Conservation (phyloP, 345 rosid genomes). For the Garcia nutans region DNA sequence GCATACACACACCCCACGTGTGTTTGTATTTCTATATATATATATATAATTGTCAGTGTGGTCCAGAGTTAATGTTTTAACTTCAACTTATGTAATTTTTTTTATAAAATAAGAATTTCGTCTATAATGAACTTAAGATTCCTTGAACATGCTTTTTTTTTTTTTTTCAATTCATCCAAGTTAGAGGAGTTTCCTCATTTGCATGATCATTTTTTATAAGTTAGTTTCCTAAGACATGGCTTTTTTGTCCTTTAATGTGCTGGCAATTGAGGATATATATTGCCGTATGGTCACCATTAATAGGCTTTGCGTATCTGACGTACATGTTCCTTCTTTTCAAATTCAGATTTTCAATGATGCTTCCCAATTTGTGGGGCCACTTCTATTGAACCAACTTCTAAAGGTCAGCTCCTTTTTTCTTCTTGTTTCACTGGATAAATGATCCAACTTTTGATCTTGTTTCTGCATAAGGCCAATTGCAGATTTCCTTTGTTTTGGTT, state of each 20-base stretch:
- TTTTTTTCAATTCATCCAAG: not conserved
- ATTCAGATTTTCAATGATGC: constrained; percentile 83
- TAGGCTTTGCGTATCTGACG: constrained; percentile 1
- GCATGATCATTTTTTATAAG: not conserved
- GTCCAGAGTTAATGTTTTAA: too few species aligned
- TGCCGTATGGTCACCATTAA: too few species aligned
- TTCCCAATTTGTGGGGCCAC: constrained; percentile 97
- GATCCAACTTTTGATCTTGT: constrained; percentile 4
- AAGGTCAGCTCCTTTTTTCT: constrained; percentile 51
- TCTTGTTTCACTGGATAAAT: constrained; percentile 12
- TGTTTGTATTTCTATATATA: too few species aligned
- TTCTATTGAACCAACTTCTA: constrained; percentile 72
- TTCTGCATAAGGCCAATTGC: not conserved
- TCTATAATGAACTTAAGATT: not conserved
- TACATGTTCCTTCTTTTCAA: constrained; percentile 15
- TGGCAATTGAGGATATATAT: not conserved
- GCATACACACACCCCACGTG: too few species aligned
- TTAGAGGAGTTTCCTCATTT: not conserved
- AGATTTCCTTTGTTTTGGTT: not conserved
- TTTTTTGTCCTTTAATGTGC: not conserved
- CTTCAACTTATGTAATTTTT: not conserved
- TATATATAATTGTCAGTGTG: too few species aligned
- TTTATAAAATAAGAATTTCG: not conserved
- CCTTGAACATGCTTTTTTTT: not conserved
- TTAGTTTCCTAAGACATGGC: not conserved